phyloP scores from a whole-genome alignment of 2,329 filamentous ascomycete genomes.

The Calonectria montana region DNA sequence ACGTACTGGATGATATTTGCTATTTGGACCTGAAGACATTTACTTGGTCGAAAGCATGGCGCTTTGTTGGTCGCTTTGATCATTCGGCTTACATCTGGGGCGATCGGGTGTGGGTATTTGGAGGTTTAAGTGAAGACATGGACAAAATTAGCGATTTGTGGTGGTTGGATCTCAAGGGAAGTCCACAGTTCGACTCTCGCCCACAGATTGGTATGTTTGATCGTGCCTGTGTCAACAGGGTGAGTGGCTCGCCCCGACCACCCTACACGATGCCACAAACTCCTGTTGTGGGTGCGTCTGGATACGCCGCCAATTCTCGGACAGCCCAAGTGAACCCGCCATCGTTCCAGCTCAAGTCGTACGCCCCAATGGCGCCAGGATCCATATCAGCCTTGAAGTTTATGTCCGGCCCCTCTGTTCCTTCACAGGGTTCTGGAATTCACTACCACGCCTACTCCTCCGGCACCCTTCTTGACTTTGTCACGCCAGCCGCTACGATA shows the following conservation, averaged over 20 bases:
- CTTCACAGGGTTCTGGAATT: conserved; percentile 88
- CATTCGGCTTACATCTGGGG: conserved; percentile 94
- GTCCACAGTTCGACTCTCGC: conserved; percentile 82
- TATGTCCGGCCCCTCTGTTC: conserved; percentile 81
- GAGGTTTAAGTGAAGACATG: conserved; percentile 94
- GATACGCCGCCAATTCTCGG: conserved; percentile 75
- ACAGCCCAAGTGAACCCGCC: conserved; percentile 75
- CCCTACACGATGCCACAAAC: conserved; percentile 62
- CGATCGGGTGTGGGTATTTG: conserved; percentile 95
- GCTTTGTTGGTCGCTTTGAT: conserved; percentile 93
- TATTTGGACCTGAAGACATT: conserved; percentile 97
- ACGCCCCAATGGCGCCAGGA: conserved; percentile 87
- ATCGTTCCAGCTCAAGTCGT: conserved; percentile 74
- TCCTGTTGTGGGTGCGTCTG: conserved; percentile 67
- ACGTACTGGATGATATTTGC: conserved; percentile 94
- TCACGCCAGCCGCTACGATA: conserved; percentile 90
- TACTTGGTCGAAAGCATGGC: conserved; percentile 97
- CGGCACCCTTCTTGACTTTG: conserved; percentile 91
- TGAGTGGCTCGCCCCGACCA: conserved; percentile 63
- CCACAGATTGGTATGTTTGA: conserved; percentile 68
- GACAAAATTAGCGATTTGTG: conserved; percentile 95
- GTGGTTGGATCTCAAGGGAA: conserved; percentile 96
- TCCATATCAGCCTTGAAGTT: conserved; percentile 93
- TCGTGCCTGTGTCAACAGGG: conserved; percentile 55
- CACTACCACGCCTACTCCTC: conserved; percentile 98